phyloP scores from a whole-genome alignment of 208 protist species.

The Acanthamoeba castellanii region DNA sequence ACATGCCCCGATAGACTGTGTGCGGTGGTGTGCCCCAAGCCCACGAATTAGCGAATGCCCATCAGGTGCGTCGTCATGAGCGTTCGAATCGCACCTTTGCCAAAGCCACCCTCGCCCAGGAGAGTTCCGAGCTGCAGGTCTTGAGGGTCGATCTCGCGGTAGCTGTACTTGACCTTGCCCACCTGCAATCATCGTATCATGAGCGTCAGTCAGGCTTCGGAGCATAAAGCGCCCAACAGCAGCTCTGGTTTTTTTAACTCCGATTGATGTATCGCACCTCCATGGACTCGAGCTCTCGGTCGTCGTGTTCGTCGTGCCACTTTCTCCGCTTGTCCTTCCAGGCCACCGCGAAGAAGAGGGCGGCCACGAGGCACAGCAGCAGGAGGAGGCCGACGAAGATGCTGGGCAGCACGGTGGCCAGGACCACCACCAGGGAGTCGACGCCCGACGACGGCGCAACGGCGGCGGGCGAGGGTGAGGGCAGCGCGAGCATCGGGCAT shows the following conservation, averaged over 20 bases:
- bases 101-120: conserved; percentile 61
- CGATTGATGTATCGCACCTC: background rate
- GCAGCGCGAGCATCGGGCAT: background rate
- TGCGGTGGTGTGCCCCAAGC: background rate
- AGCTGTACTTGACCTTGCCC: conserved; percentile 44
- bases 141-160: conserved; percentile 69
- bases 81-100: conserved; percentile 19
- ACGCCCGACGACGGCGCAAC: background rate
- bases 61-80: background rate
- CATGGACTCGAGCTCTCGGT: background rate
- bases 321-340: background rate
- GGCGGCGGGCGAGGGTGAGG: background rate
- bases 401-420: conserved; percentile 15
- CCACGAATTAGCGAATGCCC: background rate
- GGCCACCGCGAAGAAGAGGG: background rate
- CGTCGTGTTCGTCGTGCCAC: conserved; percentile 34
- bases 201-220: background rate
- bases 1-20: background rate
- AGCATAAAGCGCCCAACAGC: background rate
- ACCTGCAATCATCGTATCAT: background rate
- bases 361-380: background rate
- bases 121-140: conserved; percentile 10
- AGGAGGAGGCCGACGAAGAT: conserved; percentile 22
- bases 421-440: background rate
- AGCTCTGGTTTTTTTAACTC: background rate